Conservation (phyloP, 2,329 filamentous ascomycete genomes). For the Ambrosiella cleistominuta region DNA sequence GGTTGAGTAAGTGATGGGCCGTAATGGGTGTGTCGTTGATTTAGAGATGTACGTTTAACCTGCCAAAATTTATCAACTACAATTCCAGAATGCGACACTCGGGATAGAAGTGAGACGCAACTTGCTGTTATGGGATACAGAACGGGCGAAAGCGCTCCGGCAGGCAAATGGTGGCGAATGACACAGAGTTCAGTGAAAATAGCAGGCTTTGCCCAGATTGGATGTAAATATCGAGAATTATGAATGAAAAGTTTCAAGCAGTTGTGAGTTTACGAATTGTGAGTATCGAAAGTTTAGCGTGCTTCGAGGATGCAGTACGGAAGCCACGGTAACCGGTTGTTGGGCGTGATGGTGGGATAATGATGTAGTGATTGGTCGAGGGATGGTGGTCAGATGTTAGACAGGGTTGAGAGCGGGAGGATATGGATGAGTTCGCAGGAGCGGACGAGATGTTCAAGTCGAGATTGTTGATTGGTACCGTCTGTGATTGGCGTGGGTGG, state of each 20-base stretch:
- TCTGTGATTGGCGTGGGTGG: no score
- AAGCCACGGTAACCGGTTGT: constrained; percentile 16
- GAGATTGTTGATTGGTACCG: no score
- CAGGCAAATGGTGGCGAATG: background rate
- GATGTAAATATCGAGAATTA: background rate
- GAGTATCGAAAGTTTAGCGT: background rate
- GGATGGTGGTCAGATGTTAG: background rate
- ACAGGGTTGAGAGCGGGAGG: background rate
- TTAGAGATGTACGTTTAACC: background rate
- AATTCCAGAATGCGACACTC: background rate
- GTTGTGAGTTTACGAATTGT: background rate
- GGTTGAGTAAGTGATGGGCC: background rate
- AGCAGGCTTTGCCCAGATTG: background rate
- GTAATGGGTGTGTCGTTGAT: no score
- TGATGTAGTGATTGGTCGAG: background rate
- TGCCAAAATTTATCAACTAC: background rate
- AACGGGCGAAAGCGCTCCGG: background rate
- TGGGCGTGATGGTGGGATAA: background rate
- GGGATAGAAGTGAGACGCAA: no score
- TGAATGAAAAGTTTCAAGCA: background rate
- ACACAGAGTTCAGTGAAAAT: background rate
- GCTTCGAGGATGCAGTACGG: constrained; percentile 11
- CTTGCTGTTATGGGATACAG: no score
- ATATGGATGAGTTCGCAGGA: background rate
- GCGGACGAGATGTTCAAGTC: background rate